Evolutionary conservation across 148 eudicot genomes (phyloP).

Genomic region (Spergularia bocconei): DNA sequence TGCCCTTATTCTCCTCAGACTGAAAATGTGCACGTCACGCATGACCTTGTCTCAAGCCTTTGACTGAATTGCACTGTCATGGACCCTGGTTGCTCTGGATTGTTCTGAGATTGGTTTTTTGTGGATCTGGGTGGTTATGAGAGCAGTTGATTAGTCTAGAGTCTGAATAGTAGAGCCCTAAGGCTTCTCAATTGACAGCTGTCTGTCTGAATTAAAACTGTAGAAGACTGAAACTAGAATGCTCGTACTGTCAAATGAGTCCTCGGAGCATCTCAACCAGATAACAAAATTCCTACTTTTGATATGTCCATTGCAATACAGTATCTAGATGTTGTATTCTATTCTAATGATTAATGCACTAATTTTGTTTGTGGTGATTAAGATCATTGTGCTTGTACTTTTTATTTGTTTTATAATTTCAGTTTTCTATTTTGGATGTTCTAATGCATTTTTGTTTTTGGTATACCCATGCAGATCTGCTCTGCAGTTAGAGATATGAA

Average conservation of each 20-base stretch:
- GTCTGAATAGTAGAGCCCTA: background rate
- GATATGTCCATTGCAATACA: no score
- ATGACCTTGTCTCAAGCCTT: no score
- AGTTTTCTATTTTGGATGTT: background rate
- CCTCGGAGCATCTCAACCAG: background rate
- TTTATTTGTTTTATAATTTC: background rate
- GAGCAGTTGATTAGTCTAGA: no score
- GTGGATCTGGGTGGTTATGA: no score
- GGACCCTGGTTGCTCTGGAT: no score
- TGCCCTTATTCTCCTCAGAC: no score
- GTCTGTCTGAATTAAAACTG: background rate
- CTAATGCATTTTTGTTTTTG: constrained; percentile 6
- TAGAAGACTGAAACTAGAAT: background rate
- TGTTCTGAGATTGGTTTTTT: no score
- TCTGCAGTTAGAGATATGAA: constrained; percentile 88
- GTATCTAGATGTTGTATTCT: background rate
- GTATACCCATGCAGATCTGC: constrained; percentile 55
- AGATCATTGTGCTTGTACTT: background rate
- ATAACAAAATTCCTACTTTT: background rate
- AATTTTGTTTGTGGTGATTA: background rate
- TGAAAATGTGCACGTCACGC: no score
- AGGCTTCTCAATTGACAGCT: background rate
- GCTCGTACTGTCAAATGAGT: background rate
- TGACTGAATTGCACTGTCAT: no score
- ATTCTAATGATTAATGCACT: background rate